Evolutionary conservation across 2,329 filamentous ascomycete species (phyloP).

Genomic region (Aspergillus sojae): DNA sequence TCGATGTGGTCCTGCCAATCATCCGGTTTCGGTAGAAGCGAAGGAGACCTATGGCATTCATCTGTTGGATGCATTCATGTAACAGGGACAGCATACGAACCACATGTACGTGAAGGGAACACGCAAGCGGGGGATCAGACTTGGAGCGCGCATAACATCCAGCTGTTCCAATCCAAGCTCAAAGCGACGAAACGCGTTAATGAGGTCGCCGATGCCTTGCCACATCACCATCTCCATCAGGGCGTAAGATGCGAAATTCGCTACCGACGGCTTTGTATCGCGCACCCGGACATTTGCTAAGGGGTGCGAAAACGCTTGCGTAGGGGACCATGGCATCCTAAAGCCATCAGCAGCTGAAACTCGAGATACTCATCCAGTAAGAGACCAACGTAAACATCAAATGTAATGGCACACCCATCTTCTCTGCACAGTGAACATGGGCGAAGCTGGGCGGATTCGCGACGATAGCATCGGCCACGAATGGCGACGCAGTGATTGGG

Average conservation of each 20-base stretch:
- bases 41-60: conserved; percentile 57
- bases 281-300: conserved; percentile 76
- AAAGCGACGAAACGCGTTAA: conserved; percentile 47
- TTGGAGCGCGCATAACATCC: conserved; percentile 78
- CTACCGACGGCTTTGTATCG: conserved; percentile 70
- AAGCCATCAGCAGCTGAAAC: not conserved
- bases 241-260: conserved; percentile 78
- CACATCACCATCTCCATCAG: conserved; percentile 86
- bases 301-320: conserved; percentile 79
- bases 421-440: not conserved
- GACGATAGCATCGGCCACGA: not conserved
- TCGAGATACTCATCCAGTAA: not conserved
- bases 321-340: conserved; percentile 84
- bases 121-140: conserved; percentile 71
- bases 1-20: conserved; percentile 75
- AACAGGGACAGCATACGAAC: conserved; percentile 35
- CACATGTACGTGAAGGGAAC: conserved; percentile 89
- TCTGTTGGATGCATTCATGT: too few relatives aligned
- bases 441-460: not conserved
- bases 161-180: conserved; percentile 75
- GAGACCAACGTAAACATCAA: not conserved
- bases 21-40: conserved; percentile 72
- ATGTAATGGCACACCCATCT: not conserved
- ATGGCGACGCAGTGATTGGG: not conserved
- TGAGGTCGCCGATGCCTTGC: conserved; percentile 85